Evolutionary conservation across 2,329 filamentous ascomycete species (phyloP).

Genomic region (Diatrype stigma): DNA sequence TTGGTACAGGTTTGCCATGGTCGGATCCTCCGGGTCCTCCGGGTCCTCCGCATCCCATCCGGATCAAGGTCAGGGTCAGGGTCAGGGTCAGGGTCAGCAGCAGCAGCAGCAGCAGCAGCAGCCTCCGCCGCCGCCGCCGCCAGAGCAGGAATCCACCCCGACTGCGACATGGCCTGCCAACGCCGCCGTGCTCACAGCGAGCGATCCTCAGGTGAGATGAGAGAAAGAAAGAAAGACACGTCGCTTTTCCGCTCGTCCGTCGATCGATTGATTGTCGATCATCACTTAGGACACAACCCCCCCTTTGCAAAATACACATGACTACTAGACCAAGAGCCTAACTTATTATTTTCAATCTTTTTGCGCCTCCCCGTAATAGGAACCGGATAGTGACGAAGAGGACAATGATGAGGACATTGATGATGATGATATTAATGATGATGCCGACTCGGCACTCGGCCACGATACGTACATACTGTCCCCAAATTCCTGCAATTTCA

Average conservation of each 20-base stretch:
- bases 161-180: background rate
- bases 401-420: background rate
- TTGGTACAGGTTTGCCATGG: too few species aligned
- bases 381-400: background rate
- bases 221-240: background rate
- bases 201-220: background rate
- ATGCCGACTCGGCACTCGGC: slow-evolving; percentile 3
- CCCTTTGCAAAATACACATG: too few species aligned
- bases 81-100: too few species aligned
- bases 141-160: background rate
- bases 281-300: too few species aligned
- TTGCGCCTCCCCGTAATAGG: background rate
- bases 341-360: too few species aligned
- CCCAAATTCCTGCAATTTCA: background rate
- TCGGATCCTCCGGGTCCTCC: too few species aligned
- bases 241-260: background rate
- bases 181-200: background rate
- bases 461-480: background rate
- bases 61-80: too few species aligned
- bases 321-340: too few species aligned
- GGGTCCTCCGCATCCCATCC: too few species aligned
- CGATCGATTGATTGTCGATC: background rate
- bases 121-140: too few species aligned
- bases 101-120: too few species aligned
- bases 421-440: background rate